phyloP scores from a whole-genome alignment of 495 filamentous ascomycete genomes.

The Penicillium riverlandense region DNA sequence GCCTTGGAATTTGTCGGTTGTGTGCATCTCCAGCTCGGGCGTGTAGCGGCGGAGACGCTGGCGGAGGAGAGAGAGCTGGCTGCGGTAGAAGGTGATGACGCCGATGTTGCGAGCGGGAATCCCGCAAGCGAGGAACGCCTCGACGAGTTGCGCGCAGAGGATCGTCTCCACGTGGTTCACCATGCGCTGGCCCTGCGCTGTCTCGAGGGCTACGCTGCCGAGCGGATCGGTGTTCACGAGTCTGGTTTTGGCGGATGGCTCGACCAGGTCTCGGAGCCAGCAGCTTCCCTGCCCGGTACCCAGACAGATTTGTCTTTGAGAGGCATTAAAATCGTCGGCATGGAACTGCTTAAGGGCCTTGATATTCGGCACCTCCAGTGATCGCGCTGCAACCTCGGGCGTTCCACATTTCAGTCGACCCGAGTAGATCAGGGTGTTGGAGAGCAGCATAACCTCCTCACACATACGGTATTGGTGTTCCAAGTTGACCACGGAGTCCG shows the following conservation, averaged over 20 bases:
- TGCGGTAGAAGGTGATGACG: conserved; percentile 98
- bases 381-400: conserved; percentile 58
- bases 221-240: conserved; percentile 86
- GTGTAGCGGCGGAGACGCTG: conserved; percentile 44
- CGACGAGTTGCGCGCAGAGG: conserved; percentile 70
- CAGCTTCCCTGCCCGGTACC: conserved; percentile 47
- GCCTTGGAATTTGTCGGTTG: conserved; percentile 92
- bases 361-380: conserved; percentile 53
- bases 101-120: conserved; percentile 73
- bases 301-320: conserved; percentile 40
- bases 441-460: conserved; percentile 88
- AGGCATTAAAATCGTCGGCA: conserved; percentile 27
- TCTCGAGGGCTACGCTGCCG: conserved; percentile 55
- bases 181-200: conserved; percentile 70
- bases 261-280: conserved; percentile 76
- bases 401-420: conserved; percentile 87
- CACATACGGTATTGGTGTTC: conserved; percentile 98
- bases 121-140: conserved; percentile 65
- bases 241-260: conserved; percentile 61
- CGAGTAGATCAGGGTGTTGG: conserved; percentile 87
- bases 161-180: conserved; percentile 75
- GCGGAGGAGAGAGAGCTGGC: conserved; percentile 64
- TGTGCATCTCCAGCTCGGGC: conserved; percentile 80
- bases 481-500: conserved; percentile 77
- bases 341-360: conserved; percentile 49